Percentiles rank a stretch among this genome's conserved stretches.
phyloP scores from a whole-genome alignment of 2,329 filamentous ascomycete species.

The Apiospora arundinis region DNA sequence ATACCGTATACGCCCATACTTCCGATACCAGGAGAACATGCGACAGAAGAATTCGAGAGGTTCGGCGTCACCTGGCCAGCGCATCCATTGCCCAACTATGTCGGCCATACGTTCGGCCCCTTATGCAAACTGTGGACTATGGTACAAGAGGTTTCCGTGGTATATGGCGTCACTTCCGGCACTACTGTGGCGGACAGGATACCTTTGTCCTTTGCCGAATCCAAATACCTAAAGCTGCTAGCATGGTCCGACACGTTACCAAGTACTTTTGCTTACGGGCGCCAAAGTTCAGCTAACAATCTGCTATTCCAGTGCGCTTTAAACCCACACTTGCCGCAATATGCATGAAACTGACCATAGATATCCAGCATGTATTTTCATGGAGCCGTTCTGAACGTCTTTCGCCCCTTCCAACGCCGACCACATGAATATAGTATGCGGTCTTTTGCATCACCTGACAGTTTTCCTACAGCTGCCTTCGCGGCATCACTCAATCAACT shows the following conservation, averaged over 20 bases:
- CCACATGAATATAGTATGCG: not conserved
- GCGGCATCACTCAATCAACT: slow-evolving; percentile 20
- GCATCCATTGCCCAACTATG: slow-evolving; percentile 27
- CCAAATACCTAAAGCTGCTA: slow-evolving; percentile 30
- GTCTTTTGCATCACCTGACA: slow-evolving; percentile 8
- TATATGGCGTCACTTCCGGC: not conserved
- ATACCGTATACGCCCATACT: not conserved
- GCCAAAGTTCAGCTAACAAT: not conserved
- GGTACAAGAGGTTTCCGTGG: slow-evolving; percentile 23
- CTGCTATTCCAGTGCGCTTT: slow-evolving; percentile 17
- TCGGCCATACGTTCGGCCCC: slow-evolving; percentile 28
- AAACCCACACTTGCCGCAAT: not conserved
- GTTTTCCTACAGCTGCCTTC: not conserved
- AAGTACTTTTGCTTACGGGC: not conserved
- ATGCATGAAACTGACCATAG: not conserved
- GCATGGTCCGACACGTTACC: slow-evolving; percentile 28
- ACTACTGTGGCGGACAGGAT: not conserved
- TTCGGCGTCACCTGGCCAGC: slow-evolving; percentile 19
- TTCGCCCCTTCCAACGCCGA: slow-evolving; percentile 10
- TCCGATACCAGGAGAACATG: slow-evolving; percentile 19
- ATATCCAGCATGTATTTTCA: slow-evolving; percentile 1
- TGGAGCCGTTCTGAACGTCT: slow-evolving; percentile 12
- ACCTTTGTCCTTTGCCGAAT: slow-evolving; percentile 26
- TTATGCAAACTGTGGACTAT: slow-evolving; percentile 29
- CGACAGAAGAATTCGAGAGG: not conserved